Evolutionary conservation across 2,329 filamentous ascomycete genomes (phyloP).

Genomic region (Trichoderma hamatum): DNA sequence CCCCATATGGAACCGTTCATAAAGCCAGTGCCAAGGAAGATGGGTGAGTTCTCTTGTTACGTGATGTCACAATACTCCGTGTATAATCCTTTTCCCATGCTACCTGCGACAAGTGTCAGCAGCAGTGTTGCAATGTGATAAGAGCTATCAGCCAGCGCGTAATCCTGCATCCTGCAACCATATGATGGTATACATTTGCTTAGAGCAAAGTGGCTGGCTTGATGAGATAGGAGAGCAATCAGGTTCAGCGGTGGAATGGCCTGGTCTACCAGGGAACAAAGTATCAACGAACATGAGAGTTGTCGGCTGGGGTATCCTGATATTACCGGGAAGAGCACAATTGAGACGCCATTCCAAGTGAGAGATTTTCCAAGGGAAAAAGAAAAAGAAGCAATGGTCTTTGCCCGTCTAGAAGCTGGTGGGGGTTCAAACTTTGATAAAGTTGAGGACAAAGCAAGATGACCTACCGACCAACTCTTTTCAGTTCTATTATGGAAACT

Average conservation of each 20-base stretch:
- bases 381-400: constrained; percentile 20
- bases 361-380: constrained; percentile 9
- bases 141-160: constrained; percentile 19
- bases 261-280: constrained; percentile 33
- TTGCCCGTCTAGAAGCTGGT: constrained; percentile 21
- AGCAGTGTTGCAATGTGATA: constrained; percentile 29
- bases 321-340: constrained; percentile 18
- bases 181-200: constrained; percentile 29
- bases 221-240: constrained; percentile 36
- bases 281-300: constrained; percentile 30
- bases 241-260: constrained; percentile 33
- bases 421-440: constrained; percentile 35
- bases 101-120: constrained; percentile 19
- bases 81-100: constrained; percentile 4
- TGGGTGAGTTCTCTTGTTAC: constrained; percentile 43
- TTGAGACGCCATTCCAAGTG: constrained; percentile 21
- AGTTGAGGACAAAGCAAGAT: constrained; percentile 34
- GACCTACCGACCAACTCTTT: constrained; percentile 33
- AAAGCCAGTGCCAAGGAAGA: constrained; percentile 67
- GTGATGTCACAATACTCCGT: not conserved
- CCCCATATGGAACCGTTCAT: constrained; percentile 44
- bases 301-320: constrained; percentile 22
- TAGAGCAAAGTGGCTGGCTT: constrained; percentile 35
- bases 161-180: constrained; percentile 21
- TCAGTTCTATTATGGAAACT: constrained; percentile 38